Conservation (phyloP, 495 filamentous ascomycete species). For the Penicillium bialowiezense region DNA sequence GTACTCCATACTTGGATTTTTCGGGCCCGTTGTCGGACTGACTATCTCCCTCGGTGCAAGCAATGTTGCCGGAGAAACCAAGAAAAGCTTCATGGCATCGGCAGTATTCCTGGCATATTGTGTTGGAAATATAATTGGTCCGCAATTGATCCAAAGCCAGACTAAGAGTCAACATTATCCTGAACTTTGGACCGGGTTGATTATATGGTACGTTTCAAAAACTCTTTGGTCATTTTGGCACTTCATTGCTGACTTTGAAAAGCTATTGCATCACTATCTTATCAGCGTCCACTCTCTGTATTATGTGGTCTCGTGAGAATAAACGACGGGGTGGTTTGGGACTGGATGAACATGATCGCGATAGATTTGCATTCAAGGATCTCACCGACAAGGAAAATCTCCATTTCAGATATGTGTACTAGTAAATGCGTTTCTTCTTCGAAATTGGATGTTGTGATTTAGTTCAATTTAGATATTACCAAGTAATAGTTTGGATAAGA, state of each 20-base stretch:
- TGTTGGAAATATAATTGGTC: slow-evolving; percentile 72
- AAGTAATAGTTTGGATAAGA: too few species aligned
- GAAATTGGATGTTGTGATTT: too few species aligned
- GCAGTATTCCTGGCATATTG: slow-evolving; percentile 73
- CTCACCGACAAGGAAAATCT: slow-evolving; percentile 75
- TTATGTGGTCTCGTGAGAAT: too few species aligned
- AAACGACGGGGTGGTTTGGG: slow-evolving; percentile 55
- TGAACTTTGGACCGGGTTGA: slow-evolving; percentile 64
- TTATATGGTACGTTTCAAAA: slow-evolving; percentile 63
- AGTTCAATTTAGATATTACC: too few species aligned
- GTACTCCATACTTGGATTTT: slow-evolving; percentile 68
- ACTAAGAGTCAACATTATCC: slow-evolving; percentile 65
- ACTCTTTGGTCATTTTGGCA: neutral
- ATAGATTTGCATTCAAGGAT: slow-evolving; percentile 66
- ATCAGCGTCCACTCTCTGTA: too few species aligned
- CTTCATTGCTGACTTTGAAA: neutral
- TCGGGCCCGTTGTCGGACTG: slow-evolving; percentile 62
- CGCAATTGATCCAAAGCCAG: slow-evolving; percentile 63
- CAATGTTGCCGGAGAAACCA: slow-evolving; percentile 77
- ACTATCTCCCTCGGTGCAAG: slow-evolving; percentile 66
- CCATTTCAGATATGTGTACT: slow-evolving; percentile 72
- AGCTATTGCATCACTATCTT: slow-evolving; percentile 72
- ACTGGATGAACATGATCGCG: slow-evolving; percentile 58
- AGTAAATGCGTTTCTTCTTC: too few species aligned
- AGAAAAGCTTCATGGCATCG: slow-evolving; percentile 71